A percentile compares a stretch with the other conserved stretches of the same genome.
These are phyloP conservation scores for Picea glauca DNA, from an alignment of 75 land plant genomes.

Conservation along the genomic window DNA sequence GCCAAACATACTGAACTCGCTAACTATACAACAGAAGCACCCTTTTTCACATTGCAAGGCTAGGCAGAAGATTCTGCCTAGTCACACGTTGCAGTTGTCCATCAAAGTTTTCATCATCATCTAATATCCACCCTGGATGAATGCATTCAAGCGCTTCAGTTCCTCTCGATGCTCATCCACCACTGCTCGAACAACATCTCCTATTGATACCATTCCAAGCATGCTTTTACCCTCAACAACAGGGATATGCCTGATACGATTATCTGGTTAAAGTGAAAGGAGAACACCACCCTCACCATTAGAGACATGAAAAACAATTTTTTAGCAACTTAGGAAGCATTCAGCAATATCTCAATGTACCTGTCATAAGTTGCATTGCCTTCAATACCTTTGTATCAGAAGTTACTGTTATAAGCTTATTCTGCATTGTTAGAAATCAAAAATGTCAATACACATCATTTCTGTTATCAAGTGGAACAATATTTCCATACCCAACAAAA, in stretches of 20 bases:
- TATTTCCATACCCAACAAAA: not conserved
- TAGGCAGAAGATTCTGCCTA: no score
- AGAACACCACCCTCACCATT: not conserved
- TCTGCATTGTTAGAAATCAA: slow-evolving; percentile 38
- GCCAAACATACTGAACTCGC: no score
- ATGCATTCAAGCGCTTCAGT: slow-evolving; percentile 83
- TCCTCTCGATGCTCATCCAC: slow-evolving; percentile 95
- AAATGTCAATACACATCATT: not conserved
- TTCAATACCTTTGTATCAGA: slow-evolving; percentile 84
- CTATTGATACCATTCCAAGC: slow-evolving; percentile 98
- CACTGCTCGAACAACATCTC: slow-evolving; percentile 97
- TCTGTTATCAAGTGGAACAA: not conserved
- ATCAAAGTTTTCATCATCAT: not conserved
- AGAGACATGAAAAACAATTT: not conserved
- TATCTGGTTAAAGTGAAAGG: slow-evolving; percentile 47
- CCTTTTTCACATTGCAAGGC: no score
- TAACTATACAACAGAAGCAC: no score
- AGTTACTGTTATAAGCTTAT: slow-evolving; percentile 94
- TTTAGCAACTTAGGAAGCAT: not conserved
- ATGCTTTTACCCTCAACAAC: slow-evolving; percentile 75
- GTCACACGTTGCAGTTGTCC: no score
- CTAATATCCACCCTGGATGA: slow-evolving; percentile 94
- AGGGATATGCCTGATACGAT: slow-evolving; percentile 96
- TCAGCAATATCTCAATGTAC: slow-evolving; percentile 21
- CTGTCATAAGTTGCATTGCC: slow-evolving; percentile 99